Base-by-base conservation (phyloP, 2,329 filamentous ascomycete species). In the Fusarium decemcellulare region DNA sequence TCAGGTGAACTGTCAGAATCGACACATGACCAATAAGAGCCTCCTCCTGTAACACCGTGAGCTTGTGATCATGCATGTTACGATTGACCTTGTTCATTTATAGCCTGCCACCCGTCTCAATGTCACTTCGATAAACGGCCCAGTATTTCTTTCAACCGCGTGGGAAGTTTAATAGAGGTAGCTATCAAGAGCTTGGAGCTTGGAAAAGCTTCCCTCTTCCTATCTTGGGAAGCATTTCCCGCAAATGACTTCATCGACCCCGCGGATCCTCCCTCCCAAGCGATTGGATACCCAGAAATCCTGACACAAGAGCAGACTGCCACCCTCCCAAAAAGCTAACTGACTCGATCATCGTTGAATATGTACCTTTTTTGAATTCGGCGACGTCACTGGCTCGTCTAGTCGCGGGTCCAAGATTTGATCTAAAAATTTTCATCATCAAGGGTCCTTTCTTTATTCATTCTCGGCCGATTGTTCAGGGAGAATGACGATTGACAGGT, bases 201-300 rank as follows among this genome's bases (percentile, higher is more conserved):
- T n/a, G 4, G 27, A 50, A 5, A 12, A 54, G 37, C 39, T 54
- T 16, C 51, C 18, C n/a, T 16, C 23, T 23, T 23, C 23, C 23
- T 23, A 23, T 23, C 23, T 23, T 23, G 23, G 12, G 43, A 29
- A 48, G 27, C 23, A 37, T 8, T 30, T 46, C 30, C 10, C 12
- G 15, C 23, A 23, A 10, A 56, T 59, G 56, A 59, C 56, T 52
- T 52, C 46, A 59, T 59, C 39, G 37, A 53, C 56, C 56, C 56
- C 56, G 23, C 56, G 39, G 46, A 59, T 59, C 56, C 16, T 42
- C 44, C 14, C 23, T 23, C 23, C 16, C 16, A 11, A 18, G 15
- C 44, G n/a, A 12, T 34, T 12, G 32, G 32, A 34, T n/a, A 30
- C 10, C 11, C 5, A 32, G 10, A 47, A 11, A 16, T 34, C 32